A percentile compares a stretch with the other conserved stretches of the same genome.
phyloP scores from a whole-genome alignment of 768 basidiomycete genomes.

The Dentipellis fragilis region DNA sequence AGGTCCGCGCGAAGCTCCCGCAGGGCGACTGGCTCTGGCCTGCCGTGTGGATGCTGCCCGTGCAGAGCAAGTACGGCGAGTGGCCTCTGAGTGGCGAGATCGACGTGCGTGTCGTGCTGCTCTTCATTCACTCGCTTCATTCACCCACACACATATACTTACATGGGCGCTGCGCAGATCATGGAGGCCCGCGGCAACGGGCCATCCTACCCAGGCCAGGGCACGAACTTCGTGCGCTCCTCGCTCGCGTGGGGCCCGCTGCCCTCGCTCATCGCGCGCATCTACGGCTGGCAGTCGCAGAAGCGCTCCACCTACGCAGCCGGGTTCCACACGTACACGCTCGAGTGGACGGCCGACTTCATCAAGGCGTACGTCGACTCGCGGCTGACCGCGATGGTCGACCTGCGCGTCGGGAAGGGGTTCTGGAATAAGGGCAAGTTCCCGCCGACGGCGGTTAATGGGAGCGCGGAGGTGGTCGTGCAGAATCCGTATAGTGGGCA shows the following conservation, averaged over 20 bases:
- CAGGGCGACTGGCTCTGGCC: slow-evolving; percentile 35
- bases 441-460: slow-evolving; percentile 38
- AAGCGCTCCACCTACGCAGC: slow-evolving; percentile 37
- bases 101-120: slow-evolving; percentile 32
- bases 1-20: slow-evolving; percentile 40
- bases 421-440: slow-evolving; percentile 46
- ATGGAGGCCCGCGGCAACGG: slow-evolving; percentile 44
- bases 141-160: not conserved
- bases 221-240: slow-evolving; percentile 40
- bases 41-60: slow-evolving; percentile 37
- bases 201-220: slow-evolving; percentile 31
- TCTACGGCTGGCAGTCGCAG: slow-evolving; percentile 34
- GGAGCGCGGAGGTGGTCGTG: slow-evolving; percentile 29
- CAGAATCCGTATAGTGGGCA: slow-evolving; percentile 41
- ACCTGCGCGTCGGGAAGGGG: slow-evolving; percentile 35
- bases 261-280: slow-evolving; percentile 26
- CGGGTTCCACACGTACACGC: slow-evolving; percentile 41
- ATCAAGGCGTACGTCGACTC: slow-evolving; percentile 46
- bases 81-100: slow-evolving; percentile 54
- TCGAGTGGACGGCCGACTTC: slow-evolving; percentile 52
- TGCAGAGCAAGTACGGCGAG: slow-evolving; percentile 32
- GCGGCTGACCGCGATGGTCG: slow-evolving; percentile 41
- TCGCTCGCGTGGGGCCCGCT: slow-evolving; percentile 63
- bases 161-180: slow-evolving; percentile 25
- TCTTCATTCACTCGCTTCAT: not conserved